These are phyloP conservation scores for Puccinellia tenuiflora DNA, from an alignment of 176 grass and related monocot species.

Conservation along the genomic window DNA sequence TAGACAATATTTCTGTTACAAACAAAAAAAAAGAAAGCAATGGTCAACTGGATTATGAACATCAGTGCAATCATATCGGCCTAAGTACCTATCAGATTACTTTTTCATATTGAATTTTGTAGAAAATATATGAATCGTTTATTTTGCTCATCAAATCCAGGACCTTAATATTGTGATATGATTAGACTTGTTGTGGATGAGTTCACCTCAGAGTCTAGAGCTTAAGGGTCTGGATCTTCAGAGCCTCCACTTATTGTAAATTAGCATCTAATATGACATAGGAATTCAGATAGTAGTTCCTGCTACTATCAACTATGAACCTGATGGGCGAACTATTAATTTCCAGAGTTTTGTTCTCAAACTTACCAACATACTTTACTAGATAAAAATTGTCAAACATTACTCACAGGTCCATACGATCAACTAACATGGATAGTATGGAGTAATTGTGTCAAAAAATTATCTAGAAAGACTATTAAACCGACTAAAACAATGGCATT, in stretches of 20 bases:
- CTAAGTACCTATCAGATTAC: slow-evolving; percentile 11
- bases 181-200: neutral
- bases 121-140: neutral
- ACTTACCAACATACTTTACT: no score
- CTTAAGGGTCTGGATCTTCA: neutral
- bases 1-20: slow-evolving; percentile 27
- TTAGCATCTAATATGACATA: neutral
- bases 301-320: no score
- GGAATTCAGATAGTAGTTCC: no score
- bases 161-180: neutral
- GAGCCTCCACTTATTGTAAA: neutral
- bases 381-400: no score
- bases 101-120: neutral
- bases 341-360: no score
- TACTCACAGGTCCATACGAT: no score
- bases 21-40: slow-evolving; percentile 5
- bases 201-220: neutral
- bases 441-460: no score
- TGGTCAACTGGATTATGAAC: slow-evolving; percentile 17
- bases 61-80: neutral
- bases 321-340: no score
- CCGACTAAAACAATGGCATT: no score
- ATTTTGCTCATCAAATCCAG: neutral
- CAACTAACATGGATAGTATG: no score
- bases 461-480: no score